These are phyloP conservation scores for Tetracladium marchalianum DNA, from an alignment of 495 filamentous ascomycete species.

Conservation along the genomic window DNA sequence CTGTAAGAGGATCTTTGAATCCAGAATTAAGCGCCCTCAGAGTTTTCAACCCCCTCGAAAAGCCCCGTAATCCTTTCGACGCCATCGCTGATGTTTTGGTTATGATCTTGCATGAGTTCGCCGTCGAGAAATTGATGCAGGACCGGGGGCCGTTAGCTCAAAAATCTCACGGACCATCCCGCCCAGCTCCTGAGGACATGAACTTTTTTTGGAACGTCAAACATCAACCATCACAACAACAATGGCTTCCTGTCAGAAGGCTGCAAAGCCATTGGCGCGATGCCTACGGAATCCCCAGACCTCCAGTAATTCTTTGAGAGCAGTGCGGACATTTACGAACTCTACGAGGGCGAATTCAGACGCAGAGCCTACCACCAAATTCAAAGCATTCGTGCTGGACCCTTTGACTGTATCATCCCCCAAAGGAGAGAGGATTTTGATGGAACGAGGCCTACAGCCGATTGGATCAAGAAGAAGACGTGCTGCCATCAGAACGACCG, in stretches of 20 bases:
- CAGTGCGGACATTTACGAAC: slow-evolving; percentile 37
- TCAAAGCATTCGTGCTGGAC: slow-evolving; percentile 22
- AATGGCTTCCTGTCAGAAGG: slow-evolving; percentile 64
- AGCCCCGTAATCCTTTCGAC: slow-evolving; percentile 24
- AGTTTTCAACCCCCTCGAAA: slow-evolving; percentile 29
- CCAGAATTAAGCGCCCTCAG: slow-evolving; percentile 4
- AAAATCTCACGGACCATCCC: slow-evolving; percentile 17
- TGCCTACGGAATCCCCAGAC: slow-evolving; percentile 42
- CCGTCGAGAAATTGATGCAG: slow-evolving; percentile 4
- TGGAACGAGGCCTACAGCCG: slow-evolving; percentile 46
- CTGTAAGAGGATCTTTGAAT: slow-evolving; percentile 34
- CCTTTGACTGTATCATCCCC: slow-evolving; percentile 26
- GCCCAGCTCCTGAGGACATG: slow-evolving; percentile 9
- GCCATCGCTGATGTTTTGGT: slow-evolving; percentile 19
- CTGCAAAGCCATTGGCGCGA: slow-evolving; percentile 55
- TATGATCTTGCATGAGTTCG: slow-evolving; percentile 3
- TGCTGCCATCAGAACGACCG: slow-evolving; percentile 57
- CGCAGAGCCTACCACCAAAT: slow-evolving; percentile 21
- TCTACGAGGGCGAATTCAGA: slow-evolving; percentile 31
- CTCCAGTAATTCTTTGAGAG: slow-evolving; percentile 22
- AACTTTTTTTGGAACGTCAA: slow-evolving; percentile 12
- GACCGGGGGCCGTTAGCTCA: slow-evolving; percentile 6
- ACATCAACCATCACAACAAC: slow-evolving; percentile 21
- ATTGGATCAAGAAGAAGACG: slow-evolving; percentile 78
- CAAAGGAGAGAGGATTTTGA: slow-evolving; percentile 49